These are phyloP conservation scores for Ilyonectria sp. DNA, from an alignment of 2,329 filamentous ascomycete species.

Conservation along the genomic window DNA sequence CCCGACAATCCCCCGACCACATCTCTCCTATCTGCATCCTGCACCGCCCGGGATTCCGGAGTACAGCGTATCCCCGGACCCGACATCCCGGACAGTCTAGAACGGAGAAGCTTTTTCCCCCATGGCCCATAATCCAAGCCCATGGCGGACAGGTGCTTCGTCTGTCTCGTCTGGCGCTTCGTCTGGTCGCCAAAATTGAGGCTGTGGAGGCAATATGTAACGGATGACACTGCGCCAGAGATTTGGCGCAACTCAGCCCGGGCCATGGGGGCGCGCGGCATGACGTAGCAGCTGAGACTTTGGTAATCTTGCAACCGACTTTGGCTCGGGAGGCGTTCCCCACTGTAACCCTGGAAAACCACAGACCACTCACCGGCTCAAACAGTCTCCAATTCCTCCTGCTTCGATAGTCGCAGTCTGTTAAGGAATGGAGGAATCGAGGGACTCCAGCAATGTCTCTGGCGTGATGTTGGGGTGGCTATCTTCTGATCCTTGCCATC, in stretches of 20 bases:
- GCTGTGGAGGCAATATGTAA: background rate
- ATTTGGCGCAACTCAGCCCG: constrained; percentile 23
- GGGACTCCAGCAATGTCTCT: background rate
- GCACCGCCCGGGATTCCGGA: constrained; percentile 13
- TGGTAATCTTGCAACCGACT: constrained; percentile 21
- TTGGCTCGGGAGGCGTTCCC: constrained; percentile 10
- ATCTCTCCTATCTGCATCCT: constrained; percentile 3
- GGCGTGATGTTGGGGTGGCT: background rate
- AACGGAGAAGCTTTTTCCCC: background rate
- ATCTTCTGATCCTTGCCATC: background rate
- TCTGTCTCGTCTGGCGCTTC: background rate
- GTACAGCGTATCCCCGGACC: constrained; percentile 9
- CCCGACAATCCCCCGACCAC: background rate
- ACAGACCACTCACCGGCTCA: constrained; percentile 2
- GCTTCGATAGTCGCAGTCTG: background rate
- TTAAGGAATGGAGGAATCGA: background rate
- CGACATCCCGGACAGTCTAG: constrained; percentile 21
- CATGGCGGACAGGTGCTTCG: background rate
- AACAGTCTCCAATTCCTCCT: background rate
- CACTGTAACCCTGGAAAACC: constrained; percentile 1
- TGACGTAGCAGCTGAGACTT: constrained; percentile 40
- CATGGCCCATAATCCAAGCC: background rate
- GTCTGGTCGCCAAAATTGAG: background rate
- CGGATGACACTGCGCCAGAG: background rate
- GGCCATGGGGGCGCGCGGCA: constrained; percentile 34